phyloP scores from a whole-genome alignment of 1,284 basidiomycete genomes.

The Psilocybe mexicana region DNA sequence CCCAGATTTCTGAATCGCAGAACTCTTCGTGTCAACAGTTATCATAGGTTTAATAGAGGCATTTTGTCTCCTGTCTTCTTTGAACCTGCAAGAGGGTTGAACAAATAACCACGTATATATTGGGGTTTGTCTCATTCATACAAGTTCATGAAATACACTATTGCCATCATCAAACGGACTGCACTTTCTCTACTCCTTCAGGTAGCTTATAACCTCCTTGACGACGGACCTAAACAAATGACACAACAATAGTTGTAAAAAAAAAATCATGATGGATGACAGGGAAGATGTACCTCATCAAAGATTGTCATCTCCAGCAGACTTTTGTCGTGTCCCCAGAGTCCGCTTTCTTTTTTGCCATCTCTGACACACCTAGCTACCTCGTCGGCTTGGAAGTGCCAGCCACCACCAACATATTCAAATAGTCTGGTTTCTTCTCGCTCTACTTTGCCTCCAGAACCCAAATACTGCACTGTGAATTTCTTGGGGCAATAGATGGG shows the following conservation, averaged over 20 bases:
- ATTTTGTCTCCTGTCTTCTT: no score
- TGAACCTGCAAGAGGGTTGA: no score
- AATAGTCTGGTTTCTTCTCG: slow-evolving; percentile 57
- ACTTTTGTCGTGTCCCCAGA: slow-evolving; percentile 79
- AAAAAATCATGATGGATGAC: not conserved
- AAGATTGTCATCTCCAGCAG: slow-evolving; percentile 78
- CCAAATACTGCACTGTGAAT: slow-evolving; percentile 66
- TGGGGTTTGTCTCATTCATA: no score
- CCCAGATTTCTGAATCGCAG: no score
- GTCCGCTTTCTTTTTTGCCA: slow-evolving; percentile 71
- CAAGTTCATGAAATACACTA: not conserved
- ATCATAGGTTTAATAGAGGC: no score
- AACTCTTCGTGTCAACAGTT: no score
- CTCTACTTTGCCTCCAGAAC: slow-evolving; percentile 48
- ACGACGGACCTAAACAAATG: slow-evolving; percentile 36
- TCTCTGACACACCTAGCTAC: slow-evolving; percentile 79
- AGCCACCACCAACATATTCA: slow-evolving; percentile 62
- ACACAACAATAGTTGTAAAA: not conserved
- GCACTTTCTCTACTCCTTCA: slow-evolving; percentile 41
- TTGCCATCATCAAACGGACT: not conserved
- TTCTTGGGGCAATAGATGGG: slow-evolving; percentile 66
- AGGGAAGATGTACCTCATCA: slow-evolving; percentile 60
- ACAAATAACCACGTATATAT: no score
- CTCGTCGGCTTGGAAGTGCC: slow-evolving; percentile 82
- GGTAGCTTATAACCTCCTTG: slow-evolving; percentile 44